A percentile compares a stretch with the other conserved stretches of the same genome.
Evolutionary conservation across 148 eudicot species (phyloP).

Genomic region (Talinum fruticosum): DNA sequence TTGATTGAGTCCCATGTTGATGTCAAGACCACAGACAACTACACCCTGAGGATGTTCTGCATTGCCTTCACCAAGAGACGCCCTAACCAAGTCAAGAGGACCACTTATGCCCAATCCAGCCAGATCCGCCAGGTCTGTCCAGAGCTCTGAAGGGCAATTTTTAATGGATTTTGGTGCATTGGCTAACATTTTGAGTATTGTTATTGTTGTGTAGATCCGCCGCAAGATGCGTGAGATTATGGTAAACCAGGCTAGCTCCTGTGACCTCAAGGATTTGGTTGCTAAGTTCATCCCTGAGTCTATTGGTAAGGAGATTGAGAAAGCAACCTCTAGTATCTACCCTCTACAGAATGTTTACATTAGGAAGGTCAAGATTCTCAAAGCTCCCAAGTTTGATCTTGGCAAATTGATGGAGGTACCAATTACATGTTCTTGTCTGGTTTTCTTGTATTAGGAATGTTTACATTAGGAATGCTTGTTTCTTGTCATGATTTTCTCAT

Average conservation of each 20-base stretch:
- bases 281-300: slow-evolving; percentile 80
- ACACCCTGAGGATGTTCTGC: slow-evolving; percentile 69
- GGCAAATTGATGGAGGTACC: slow-evolving; percentile 80
- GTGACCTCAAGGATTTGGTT: slow-evolving; percentile 80
- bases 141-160: background rate
- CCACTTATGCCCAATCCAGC: slow-evolving; percentile 73
- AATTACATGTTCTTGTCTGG: no score
- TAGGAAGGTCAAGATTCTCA: slow-evolving; percentile 81
- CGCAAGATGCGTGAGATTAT: slow-evolving; percentile 89
- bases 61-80: slow-evolving; percentile 83
- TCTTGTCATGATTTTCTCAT: background rate
- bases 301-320: slow-evolving; percentile 84
- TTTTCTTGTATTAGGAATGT: no score
- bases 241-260: slow-evolving; percentile 77
- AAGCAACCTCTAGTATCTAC: slow-evolving; percentile 71
- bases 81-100: slow-evolving; percentile 69
- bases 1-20: slow-evolving; percentile 83
- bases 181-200: background rate
- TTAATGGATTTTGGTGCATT: no score
- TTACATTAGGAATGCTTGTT: background rate
- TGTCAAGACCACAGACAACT: slow-evolving; percentile 80
- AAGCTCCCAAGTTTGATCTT: slow-evolving; percentile 86
- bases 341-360: slow-evolving; percentile 82
- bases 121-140: slow-evolving; percentile 56
- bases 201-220: slow-evolving; percentile 48